Evolutionary conservation across 108 stramenopile genomes (phyloP).

Genomic region (Nitzschia inconspicua): DNA sequence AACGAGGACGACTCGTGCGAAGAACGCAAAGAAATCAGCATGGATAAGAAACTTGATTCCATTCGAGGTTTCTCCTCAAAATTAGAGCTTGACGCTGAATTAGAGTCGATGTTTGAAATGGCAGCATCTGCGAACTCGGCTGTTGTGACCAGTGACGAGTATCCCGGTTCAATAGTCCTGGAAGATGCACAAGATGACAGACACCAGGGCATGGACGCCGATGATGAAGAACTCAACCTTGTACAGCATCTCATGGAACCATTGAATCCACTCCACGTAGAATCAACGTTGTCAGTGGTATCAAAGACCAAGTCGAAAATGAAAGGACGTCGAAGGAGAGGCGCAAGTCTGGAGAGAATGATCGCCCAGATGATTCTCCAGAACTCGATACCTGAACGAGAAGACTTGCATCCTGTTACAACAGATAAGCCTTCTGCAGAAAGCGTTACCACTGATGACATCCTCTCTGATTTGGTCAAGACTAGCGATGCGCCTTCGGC

Average conservation of each 20-base stretch:
- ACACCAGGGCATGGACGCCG: too few species aligned
- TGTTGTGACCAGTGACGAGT: not conserved
- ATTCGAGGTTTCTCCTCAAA: not conserved
- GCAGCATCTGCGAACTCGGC: not conserved
- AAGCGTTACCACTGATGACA: not conserved
- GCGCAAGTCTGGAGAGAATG: conserved; percentile 20
- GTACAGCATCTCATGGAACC: not conserved
- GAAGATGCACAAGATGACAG: too few species aligned
- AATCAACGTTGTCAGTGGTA: not conserved
- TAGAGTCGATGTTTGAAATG: not conserved
- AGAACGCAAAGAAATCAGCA: not conserved
- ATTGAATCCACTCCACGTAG: not conserved
- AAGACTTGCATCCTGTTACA: not conserved
- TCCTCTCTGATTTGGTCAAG: conserved; percentile 2
- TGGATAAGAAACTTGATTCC: not conserved
- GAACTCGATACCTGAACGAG: not conserved
- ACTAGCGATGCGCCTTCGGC: not conserved
- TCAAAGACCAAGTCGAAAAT: conserved; percentile 4
- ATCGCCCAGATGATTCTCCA: conserved; percentile 19
- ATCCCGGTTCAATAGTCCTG: too few species aligned
- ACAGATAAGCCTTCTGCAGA: not conserved
- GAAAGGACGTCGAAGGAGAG: conserved; percentile 5
- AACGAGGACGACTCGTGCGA: not conserved
- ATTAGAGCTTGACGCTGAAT: not conserved
- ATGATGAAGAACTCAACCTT: not conserved